These are phyloP conservation scores for Astraeus odoratus DNA, from an alignment of 768 basidiomycete species.

Conservation along the genomic window DNA sequence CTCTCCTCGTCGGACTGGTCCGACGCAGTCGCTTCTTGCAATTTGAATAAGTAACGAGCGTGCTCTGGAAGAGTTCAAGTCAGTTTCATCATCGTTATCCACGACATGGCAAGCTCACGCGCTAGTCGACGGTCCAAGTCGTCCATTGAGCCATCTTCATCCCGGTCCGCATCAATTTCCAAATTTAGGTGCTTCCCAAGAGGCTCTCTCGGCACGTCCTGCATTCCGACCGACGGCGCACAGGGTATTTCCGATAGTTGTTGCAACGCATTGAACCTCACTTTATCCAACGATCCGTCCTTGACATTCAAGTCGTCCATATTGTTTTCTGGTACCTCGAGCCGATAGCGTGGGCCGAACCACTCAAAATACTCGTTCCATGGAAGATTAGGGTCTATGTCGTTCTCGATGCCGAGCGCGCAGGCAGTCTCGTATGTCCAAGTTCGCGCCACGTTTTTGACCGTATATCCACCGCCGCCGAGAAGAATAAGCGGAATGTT, in stretches of 20 bases:
- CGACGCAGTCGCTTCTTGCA: conserved; percentile 44
- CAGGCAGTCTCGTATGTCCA: conserved; percentile 98
- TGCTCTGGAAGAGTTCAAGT: conserved; percentile 42
- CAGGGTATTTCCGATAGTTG: conserved; percentile 53
- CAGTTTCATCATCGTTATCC: background rate
- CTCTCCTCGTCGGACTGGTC: conserved; percentile 45
- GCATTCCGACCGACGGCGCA: conserved; percentile 84
- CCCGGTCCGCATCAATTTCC: conserved; percentile 34
- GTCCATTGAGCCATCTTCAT: conserved; percentile 41
- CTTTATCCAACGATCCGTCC: conserved; percentile 72
- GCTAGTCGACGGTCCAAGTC: conserved; percentile 65
- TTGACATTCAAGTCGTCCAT: conserved; percentile 89
- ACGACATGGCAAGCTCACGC: conserved; percentile 39
- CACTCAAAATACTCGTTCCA: conserved; percentile 94
- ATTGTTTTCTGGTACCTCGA: conserved; percentile 88
- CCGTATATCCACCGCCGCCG: conserved; percentile 95
- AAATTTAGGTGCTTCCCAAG: conserved; percentile 59
- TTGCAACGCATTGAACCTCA: conserved; percentile 58
- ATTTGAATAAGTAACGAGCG: conserved; percentile 53
- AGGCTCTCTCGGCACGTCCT: conserved; percentile 71
- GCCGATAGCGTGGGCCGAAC: conserved; percentile 91
- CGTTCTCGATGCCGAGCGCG: conserved; percentile 79
- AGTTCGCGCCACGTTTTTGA: conserved; percentile 89
- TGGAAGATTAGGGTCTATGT: conserved; percentile 70
- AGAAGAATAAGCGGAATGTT: conserved; percentile 85